Base-by-base conservation (phyloP, 768 basidiomycete genomes). In the Termitomyces sp. region DNA sequence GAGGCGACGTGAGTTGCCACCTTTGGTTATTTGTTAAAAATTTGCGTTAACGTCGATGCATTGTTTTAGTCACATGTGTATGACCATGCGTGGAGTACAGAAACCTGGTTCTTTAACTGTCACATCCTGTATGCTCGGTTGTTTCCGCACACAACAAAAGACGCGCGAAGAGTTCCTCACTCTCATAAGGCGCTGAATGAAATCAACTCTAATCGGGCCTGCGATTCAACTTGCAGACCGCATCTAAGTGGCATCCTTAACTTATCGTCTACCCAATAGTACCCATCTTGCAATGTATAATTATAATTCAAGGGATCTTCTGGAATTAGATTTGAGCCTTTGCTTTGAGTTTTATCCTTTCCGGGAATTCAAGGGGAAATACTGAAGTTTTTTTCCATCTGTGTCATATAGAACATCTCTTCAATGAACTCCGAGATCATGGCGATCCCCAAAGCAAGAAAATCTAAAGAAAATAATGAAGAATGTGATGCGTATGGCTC, bases 11-110 rank as follows among this genome's bases (percentile, higher is more conserved):
- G 72, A 70, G 93, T 80, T 7, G 37, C 53, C 39, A 32, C 48
- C 32, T 52, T 26, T 46, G 55, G 51, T 48, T 37, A n/a, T 42
- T 50, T 40, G 62, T 53, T 33, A 36, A 47, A 36, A 36, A 50
- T 37, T 59, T 39, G 13, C 30, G 22, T 1, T 57, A 30, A 59
- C 47, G 49, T 50, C 36, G 46, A 61, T 40, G 26, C 40, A 16
- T 53, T 30, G 39, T 46, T 36, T 5, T 67, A 95, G 93, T 24
- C 96, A 98, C 74, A 82, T 98, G 72, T 98, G 96, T 70, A 99
- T 99, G 97, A 95, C 96, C 3, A 98, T 98, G 96, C 89, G 97
- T 61, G 97, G 97, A 54, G 97, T 99, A 9, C 97, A 99, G 75
- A 99, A 99, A 74, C 96, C 96, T 2, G 97, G 97, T 26, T 82